phyloP scores from a whole-genome alignment of 1,284 basidiomycete genomes.

The Mycosarcoma mackinlayi region DNA sequence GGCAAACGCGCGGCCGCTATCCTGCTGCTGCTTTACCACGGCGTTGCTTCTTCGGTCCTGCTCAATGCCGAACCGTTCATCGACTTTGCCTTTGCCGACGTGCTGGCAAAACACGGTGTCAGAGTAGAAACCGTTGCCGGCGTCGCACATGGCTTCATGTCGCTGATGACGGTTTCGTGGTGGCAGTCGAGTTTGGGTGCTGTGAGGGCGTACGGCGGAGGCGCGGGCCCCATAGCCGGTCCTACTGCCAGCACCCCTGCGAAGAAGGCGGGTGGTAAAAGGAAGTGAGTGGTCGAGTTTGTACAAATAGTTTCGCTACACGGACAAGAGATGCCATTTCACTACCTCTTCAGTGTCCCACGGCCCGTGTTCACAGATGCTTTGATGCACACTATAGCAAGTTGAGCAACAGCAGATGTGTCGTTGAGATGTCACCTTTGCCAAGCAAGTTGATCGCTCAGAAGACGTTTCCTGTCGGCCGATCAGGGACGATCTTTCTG shows the following conservation, averaged over 20 bases:
- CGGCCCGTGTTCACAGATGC: too few species aligned
- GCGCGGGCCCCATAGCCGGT: conserved; percentile 2
- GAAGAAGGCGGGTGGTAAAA: conserved; percentile 14
- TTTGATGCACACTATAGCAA: too few species aligned
- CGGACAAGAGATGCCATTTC: too few species aligned
- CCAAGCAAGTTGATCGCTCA: too few species aligned
- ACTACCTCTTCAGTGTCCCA: too few species aligned
- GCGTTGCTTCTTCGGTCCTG: conserved; percentile 77
- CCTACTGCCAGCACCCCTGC: background rate
- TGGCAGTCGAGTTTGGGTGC: conserved; percentile 39
- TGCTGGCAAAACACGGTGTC: conserved; percentile 72
- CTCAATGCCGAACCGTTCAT: conserved; percentile 82
- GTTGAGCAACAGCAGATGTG: too few species aligned
- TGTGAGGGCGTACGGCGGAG: conserved; percentile 21
- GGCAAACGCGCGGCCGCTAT: conserved; percentile 84
- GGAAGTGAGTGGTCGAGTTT: conserved; percentile 8
- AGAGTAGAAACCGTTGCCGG: conserved; percentile 32
- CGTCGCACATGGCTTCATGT: conserved; percentile 42
- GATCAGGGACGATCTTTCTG: too few species aligned
- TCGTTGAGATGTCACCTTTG: too few species aligned
- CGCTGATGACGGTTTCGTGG: conserved; percentile 42
- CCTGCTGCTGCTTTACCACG: conserved; percentile 80
- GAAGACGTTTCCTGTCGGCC: too few species aligned
- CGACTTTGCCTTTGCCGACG: conserved; percentile 76
- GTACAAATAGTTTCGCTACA: too few species aligned